phyloP scores from a whole-genome alignment of 441 rosid species.

The Codiaeum variegatum region DNA sequence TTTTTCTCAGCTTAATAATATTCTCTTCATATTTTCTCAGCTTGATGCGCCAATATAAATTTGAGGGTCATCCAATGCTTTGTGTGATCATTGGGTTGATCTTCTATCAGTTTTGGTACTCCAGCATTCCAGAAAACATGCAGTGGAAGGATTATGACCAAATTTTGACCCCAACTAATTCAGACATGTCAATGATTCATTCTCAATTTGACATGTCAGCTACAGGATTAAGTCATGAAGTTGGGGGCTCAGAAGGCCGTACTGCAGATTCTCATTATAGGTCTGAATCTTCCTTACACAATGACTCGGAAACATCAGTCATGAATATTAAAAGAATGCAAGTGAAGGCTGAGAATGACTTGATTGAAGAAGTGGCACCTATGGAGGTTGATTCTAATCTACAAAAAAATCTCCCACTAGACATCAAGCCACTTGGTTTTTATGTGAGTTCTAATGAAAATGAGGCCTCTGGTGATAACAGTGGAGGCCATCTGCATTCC shows the following conservation, averaged over 20 bases:
- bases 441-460: conserved; percentile 45
- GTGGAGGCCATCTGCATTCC: conserved; percentile 30
- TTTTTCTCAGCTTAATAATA: conserved; percentile 8
- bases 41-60: conserved; percentile 47
- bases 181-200: conserved; percentile 27
- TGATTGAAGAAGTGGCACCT: conserved; percentile 19
- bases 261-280: conserved; percentile 31
- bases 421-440: conserved; percentile 30
- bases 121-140: conserved; percentile 40
- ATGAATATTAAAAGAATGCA: conserved; percentile 39
- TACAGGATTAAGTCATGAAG: conserved; percentile 27
- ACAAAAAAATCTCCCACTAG: conserved; percentile 23
- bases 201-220: conserved; percentile 26
- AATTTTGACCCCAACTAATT: conserved; percentile 20
- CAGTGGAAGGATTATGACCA: conserved; percentile 35
- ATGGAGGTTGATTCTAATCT: conserved; percentile 26
- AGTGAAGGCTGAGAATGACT: conserved; percentile 20
- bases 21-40: conserved; percentile 34
- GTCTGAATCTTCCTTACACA: conserved; percentile 29
- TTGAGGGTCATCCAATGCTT: conserved; percentile 48
- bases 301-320: conserved; percentile 58
- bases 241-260: conserved; percentile 27
- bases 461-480: conserved; percentile 32
- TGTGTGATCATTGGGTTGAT: conserved; percentile 58
- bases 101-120: conserved; percentile 59